These are phyloP conservation scores for Nepenthes gracilis DNA, from an alignment of 148 eudicot genomes.

Conservation along the genomic window DNA sequence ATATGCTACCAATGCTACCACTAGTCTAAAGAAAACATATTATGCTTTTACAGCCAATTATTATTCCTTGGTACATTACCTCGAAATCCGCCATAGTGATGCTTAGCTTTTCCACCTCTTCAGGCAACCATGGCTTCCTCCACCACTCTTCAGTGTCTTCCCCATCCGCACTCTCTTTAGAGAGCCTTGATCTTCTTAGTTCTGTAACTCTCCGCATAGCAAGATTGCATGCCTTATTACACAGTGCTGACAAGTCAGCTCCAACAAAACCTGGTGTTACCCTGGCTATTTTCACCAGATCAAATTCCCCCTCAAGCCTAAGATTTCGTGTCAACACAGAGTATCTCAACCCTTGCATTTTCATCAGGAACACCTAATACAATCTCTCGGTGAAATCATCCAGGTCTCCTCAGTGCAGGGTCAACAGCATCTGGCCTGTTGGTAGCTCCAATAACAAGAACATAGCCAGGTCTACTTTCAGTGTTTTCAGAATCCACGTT, in stretches of 20 bases:
- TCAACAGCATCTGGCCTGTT: slow-evolving; percentile 91
- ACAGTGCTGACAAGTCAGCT: slow-evolving; percentile 74
- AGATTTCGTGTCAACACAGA: slow-evolving; percentile 51
- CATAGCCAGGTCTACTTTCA: slow-evolving; percentile 34
- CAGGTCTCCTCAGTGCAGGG: slow-evolving; percentile 82
- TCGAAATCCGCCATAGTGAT: slow-evolving; percentile 77
- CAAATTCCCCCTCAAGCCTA: slow-evolving; percentile 65
- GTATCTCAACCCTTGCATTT: slow-evolving; percentile 67
- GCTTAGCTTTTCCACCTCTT: slow-evolving; percentile 50
- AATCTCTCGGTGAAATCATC: slow-evolving; percentile 81
- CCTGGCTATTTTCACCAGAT: slow-evolving; percentile 63
- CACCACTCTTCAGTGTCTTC: slow-evolving; percentile 54
- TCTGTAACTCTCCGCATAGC: slow-evolving; percentile 75
- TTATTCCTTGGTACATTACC: slow-evolving; percentile 34
- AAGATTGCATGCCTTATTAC: slow-evolving; percentile 69
- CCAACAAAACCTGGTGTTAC: slow-evolving; percentile 95
- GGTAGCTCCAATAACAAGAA: slow-evolving; percentile 88
- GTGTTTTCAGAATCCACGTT: slow-evolving; percentile 20
- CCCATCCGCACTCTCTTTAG: slow-evolving; percentile 8
- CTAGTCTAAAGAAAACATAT: too few relatives aligned
- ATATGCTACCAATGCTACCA: too few relatives aligned
- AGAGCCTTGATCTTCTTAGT: slow-evolving; percentile 37
- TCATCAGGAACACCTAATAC: slow-evolving; percentile 81
- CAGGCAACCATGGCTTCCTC: slow-evolving; percentile 52
- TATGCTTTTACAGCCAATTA: slow-evolving; percentile 4